phyloP scores from a whole-genome alignment of 2,329 filamentous ascomycete species.

The Pseudocercospora fijiensis region DNA sequence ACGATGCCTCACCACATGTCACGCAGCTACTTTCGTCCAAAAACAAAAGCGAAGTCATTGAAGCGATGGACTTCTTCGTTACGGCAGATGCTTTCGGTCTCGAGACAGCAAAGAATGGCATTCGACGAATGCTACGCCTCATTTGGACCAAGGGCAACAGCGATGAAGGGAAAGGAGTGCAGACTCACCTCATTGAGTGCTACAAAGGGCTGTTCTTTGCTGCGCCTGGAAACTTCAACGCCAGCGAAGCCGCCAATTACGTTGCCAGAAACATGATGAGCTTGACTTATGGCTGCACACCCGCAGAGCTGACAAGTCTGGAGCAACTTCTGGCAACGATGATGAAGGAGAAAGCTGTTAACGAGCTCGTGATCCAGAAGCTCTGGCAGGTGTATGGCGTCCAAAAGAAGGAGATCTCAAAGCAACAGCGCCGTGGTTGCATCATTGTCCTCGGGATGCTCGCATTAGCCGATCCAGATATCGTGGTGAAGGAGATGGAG shows the following conservation, averaged over 20 bases:
- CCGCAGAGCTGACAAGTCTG: slow-evolving; percentile 89
- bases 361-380: slow-evolving; percentile 82
- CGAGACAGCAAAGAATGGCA: slow-evolving; percentile 86
- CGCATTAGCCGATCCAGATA: slow-evolving; percentile 85
- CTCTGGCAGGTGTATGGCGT: slow-evolving; percentile 97
- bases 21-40: slow-evolving; percentile 87
- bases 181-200: slow-evolving; percentile 93
- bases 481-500: slow-evolving; percentile 93
- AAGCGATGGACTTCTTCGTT: slow-evolving; percentile 98
- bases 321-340: slow-evolving; percentile 95
- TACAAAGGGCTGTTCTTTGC: slow-evolving; percentile 96
- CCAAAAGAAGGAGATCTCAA: slow-evolving; percentile 88
- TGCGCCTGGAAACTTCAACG: slow-evolving; percentile 80
- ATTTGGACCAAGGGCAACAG: slow-evolving; percentile 99
- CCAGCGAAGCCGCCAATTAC: slow-evolving; percentile 91
- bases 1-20: slow-evolving; percentile 75
- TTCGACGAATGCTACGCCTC: slow-evolving; percentile 89
- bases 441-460: slow-evolving; percentile 98
- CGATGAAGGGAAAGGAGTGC: slow-evolving; percentile 97
- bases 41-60: slow-evolving; percentile 98
- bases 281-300: slow-evolving; percentile 90
- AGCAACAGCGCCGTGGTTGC: slow-evolving; percentile 81
- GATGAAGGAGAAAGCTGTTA: slow-evolving; percentile 90
- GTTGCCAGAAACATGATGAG: slow-evolving; percentile 99
- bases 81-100: slow-evolving; percentile 95